Evolutionary conservation across 2,329 filamentous ascomycete genomes (phyloP).

Genomic region (Phialophora expanda): DNA sequence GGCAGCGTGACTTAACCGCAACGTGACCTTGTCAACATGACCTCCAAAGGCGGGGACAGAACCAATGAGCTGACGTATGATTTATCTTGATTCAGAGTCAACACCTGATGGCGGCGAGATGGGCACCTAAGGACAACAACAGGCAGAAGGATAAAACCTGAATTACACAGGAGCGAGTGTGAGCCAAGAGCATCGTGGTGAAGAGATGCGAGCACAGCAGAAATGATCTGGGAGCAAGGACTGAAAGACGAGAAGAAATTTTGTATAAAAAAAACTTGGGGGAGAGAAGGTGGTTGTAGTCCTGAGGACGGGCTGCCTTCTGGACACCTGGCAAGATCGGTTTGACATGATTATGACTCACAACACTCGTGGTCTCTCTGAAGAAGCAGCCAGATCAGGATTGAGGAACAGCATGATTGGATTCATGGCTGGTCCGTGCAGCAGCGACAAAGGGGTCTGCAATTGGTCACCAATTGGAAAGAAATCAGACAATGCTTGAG

Average conservation of each 20-base stretch:
- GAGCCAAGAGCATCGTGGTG: neutral
- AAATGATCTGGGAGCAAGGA: slow-evolving; percentile 10
- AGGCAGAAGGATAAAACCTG: slow-evolving; percentile 11
- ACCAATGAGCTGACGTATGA: slow-evolving; percentile 4
- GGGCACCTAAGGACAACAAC: neutral
- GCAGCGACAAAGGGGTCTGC: too few species aligned
- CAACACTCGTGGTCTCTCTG: neutral
- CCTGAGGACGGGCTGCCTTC: neutral
- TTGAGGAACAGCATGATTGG: too few species aligned
- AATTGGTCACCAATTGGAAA: too few species aligned
- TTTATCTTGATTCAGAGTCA: neutral
- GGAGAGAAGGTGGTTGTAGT: neutral
- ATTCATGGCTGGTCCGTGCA: too few species aligned
- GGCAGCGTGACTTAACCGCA: neutral
- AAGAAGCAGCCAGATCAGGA: neutral
- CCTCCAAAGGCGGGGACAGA: slow-evolving; percentile 2
- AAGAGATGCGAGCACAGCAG: slow-evolving; percentile 6
- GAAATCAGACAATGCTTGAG: neutral
- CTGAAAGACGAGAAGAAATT: slow-evolving; percentile 4
- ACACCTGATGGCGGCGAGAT: slow-evolving; percentile 16
- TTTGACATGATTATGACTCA: neutral
- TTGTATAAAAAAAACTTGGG: neutral
- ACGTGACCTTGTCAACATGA: slow-evolving; percentile 7
- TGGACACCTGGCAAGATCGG: neutral
- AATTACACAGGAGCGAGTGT: slow-evolving; percentile 12